Evolutionary conservation across 768 basidiomycete species (phyloP).

Genomic region (Gautieria morchelliformis): DNA sequence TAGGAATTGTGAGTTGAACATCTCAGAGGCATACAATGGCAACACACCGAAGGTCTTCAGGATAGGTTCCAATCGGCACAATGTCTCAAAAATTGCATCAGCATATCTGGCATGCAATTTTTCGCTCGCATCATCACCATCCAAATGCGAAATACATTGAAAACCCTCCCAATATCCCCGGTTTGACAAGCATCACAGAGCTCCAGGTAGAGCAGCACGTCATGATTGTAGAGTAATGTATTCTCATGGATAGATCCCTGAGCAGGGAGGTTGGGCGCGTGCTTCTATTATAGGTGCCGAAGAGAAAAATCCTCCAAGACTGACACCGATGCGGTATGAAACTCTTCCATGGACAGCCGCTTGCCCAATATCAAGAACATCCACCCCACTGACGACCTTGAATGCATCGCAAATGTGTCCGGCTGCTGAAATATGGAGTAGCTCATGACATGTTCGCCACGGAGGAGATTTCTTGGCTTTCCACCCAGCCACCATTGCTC

Average conservation of each 20-base stretch:
- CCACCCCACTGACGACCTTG: too few species aligned
- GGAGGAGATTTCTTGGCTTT: not conserved
- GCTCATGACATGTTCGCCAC: not conserved
- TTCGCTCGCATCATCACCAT: slow-evolving; percentile 23
- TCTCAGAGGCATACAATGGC: not conserved
- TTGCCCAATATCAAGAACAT: not conserved
- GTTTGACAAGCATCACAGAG: slow-evolving; percentile 24
- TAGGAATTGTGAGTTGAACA: not conserved
- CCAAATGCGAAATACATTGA: slow-evolving; percentile 21
- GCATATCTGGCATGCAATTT: slow-evolving; percentile 24
- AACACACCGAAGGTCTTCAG: not conserved
- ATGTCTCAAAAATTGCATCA: slow-evolving; percentile 22
- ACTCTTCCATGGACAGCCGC: not conserved
- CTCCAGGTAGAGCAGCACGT: slow-evolving; percentile 33
- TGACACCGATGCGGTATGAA: not conserved
- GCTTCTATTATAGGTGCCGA: not conserved
- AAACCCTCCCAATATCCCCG: slow-evolving; percentile 26
- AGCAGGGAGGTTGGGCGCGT: not conserved
- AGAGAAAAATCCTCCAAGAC: not conserved
- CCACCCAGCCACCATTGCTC: not conserved
- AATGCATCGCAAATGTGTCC: not conserved
- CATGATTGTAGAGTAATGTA: slow-evolving; percentile 20
- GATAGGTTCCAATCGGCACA: slow-evolving; percentile 17
- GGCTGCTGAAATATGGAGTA: not conserved
- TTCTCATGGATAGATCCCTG: slow-evolving; percentile 28